A percentile compares a stretch with the other conserved stretches of the same genome.
Conservation (phyloP, 2,329 filamentous ascomycete species). For the Penicillium digitatum region DNA sequence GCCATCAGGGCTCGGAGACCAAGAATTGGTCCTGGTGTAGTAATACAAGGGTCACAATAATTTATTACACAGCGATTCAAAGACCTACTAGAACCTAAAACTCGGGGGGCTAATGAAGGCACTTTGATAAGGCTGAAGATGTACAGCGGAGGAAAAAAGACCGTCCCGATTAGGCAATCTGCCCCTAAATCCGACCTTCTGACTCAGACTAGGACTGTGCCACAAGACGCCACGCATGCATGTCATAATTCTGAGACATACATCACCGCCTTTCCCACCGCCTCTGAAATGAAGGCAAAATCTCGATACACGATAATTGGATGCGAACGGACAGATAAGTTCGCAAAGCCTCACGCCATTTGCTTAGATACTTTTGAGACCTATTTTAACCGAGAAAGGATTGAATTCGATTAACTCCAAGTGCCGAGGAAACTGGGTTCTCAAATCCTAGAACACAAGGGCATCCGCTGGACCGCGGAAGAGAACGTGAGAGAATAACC, state of each 20-base stretch:
- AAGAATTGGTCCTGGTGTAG: background rate
- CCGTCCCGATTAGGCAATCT: background rate
- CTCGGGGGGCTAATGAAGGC: constrained; percentile 8
- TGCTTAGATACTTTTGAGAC: background rate
- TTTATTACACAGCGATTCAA: background rate
- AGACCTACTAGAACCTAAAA: background rate
- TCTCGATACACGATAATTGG: background rate
- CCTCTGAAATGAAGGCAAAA: background rate
- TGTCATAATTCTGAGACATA: too few relatives aligned
- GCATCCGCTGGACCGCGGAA: background rate
- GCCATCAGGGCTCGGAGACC: constrained; percentile 2
- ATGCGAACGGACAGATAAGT: background rate
- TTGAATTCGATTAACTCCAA: background rate
- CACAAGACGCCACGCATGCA: background rate
- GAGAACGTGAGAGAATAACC: background rate
- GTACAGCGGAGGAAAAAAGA: background rate
- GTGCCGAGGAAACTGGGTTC: background rate
- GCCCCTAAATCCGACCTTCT: constrained; percentile 9
- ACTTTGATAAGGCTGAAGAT: background rate
- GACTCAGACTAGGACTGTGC: background rate
- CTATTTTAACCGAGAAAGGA: background rate
- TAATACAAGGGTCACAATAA: background rate
- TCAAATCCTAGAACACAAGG: background rate
- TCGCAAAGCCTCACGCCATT: background rate
- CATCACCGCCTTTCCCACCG: background rate